Conservation (phyloP, 352 stramenopile species). For the Globisporangium mamillatum region DNA sequence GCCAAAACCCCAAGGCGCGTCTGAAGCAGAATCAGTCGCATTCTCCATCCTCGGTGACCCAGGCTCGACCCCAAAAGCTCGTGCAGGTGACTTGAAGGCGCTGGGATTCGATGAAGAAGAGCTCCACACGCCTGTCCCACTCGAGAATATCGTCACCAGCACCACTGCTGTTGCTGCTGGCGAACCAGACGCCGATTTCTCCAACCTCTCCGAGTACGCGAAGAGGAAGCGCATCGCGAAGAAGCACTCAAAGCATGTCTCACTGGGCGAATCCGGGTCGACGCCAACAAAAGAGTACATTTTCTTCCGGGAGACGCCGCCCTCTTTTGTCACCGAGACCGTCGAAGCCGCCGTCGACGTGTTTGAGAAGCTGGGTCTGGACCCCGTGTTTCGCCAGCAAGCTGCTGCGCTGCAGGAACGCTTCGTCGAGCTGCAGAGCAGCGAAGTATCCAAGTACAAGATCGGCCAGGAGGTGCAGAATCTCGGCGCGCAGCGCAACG, state of each 20-base stretch:
- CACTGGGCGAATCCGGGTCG: conserved; percentile 44
- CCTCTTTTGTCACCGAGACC: conserved; percentile 74
- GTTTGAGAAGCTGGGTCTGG: conserved; percentile 45
- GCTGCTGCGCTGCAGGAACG: conserved; percentile 31
- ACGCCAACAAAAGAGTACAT: conserved; percentile 82
- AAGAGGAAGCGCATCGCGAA: conserved; percentile 39
- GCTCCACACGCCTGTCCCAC: conserved; percentile 9
- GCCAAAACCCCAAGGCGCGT: conserved; percentile 29
- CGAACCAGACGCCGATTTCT: conserved; percentile 10
- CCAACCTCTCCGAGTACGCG: conserved; percentile 52
- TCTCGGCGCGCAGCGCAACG: conserved; percentile 47
- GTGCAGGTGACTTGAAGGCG: conserved; percentile 35
- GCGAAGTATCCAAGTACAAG: conserved; percentile 75
- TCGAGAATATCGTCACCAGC: conserved; percentile 12
- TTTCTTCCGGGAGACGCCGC: conserved; percentile 82
- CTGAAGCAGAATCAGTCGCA: conserved; percentile 7
- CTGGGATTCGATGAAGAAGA: conserved; percentile 60
- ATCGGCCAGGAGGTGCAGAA: conserved; percentile 52
- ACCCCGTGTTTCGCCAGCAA: conserved; percentile 37
- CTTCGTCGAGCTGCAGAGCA: conserved; percentile 79
- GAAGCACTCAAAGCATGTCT: conserved; percentile 54
- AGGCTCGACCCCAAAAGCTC: conserved; percentile 59
- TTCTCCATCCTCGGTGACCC: conserved; percentile 46
- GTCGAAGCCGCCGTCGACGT: conserved; percentile 59
- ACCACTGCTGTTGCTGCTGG: neutral